Base-by-base conservation (phyloP, 108 stramenopile genomes). In the Chaetoceros tenuissimus region DNA sequence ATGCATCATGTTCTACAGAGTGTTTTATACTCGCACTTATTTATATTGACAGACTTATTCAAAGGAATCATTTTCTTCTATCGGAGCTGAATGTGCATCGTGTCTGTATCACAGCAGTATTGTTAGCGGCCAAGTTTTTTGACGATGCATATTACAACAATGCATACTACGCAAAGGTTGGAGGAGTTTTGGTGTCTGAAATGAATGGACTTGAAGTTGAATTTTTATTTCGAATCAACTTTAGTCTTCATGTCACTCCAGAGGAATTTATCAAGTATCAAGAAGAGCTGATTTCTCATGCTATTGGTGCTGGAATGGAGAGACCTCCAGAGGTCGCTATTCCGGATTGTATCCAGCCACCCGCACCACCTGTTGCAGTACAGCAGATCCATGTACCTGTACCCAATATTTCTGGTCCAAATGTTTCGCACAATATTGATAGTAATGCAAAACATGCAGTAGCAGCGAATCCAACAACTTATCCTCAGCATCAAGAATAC, bases 111-210 rank as follows among this genome's bases (percentile, higher is more conserved):
- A 98, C 97, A 48, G 85, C 93, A 3, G 74, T 96, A 46, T 78
- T 99, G 44, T 68, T 98, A 3, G 96, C 96, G 3, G 96, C 99
- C 20, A 99, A 99, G 69, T 98, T 98, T 60, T 97, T 97, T 55
- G 99, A 99, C 63, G 99, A 99, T 79, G 91, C 93, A 48, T 99
- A 97, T 76, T 97, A 94, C 84, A 97, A 98, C 72, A 99, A 99
- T 63, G 94, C 95, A 3, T 96, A 96, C 83, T 99, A 99, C 63
- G 84, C 96, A 25, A 96, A 95, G 66, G 93, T 97, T 20, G 85
- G 97, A 27, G 90, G 88, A 3, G 88, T 95, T 8, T 60, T 84
- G 18, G 82, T 84, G 19, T 71, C 73, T 16, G 87, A 91, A 67
- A 91, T 97, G 81, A 99, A 97, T 74, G 75, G 87, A 16, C 76